phyloP scores from a whole-genome alignment of 78 protist genomes.

The Dictyostelium intermedium region DNA sequence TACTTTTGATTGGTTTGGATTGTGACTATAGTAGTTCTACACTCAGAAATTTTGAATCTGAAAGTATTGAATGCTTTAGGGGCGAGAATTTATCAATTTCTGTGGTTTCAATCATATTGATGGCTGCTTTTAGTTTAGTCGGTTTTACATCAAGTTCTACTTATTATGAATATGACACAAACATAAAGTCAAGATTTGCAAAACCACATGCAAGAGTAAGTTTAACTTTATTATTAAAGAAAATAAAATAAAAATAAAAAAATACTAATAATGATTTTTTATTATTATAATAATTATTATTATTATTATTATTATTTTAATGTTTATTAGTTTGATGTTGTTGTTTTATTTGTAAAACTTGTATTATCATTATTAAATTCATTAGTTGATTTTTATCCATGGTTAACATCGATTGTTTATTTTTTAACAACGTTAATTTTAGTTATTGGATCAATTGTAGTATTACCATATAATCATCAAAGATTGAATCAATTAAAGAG shows the following conservation, averaged over 20 bases:
- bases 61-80: constrained; percentile 25
- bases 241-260: neutral
- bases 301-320: too few species aligned
- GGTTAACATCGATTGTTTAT: constrained; percentile 31
- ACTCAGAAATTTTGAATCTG: neutral
- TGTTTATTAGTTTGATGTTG: neutral
- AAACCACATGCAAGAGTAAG: constrained; percentile 81
- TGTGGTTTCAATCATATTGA: constrained; percentile 16
- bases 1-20: constrained; percentile 45
- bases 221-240: neutral
- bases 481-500: constrained; percentile 66
- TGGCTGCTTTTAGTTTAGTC: constrained; percentile 11
- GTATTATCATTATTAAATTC: constrained; percentile 49
- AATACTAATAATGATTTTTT: too few species aligned
- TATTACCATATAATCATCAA: constrained; percentile 61
- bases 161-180: constrained; percentile 65
- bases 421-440: constrained; percentile 30
- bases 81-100: constrained; percentile 6
- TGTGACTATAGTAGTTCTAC: neutral
- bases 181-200: constrained; percentile 21
- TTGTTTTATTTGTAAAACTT: constrained; percentile 40
- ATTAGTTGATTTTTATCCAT: neutral
- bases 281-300: too few species aligned
- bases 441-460: constrained; percentile 24
- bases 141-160: constrained; percentile 9